Base-by-base conservation (phyloP, 768 basidiomycete genomes). In the Gloeophyllum trabeum region DNA sequence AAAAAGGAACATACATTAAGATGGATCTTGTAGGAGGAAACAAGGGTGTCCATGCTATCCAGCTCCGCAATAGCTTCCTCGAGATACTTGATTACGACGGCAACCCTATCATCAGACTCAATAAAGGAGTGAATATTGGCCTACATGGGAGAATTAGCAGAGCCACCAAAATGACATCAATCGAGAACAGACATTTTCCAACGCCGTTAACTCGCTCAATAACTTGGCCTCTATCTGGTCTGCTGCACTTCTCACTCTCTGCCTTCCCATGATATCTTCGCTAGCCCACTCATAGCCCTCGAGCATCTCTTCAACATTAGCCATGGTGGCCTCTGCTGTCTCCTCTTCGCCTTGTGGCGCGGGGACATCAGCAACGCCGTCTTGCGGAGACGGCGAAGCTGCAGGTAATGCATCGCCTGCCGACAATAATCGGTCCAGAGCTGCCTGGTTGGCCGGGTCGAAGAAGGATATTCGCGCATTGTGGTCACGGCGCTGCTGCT, bases 241-340 rank as follows among this genome's bases (percentile, higher is more conserved):
- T 28, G 88, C 89, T 5, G 86, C 79, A 7, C 82, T 82, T 51
- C 73, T 70, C 14, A 70, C 68, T 41, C 36, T 37, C 10, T 75
- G 71, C 54, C 75, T 79, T 49, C 72, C 75, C 35, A 83, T 66
- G n/a, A 81, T 66, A 55, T 81, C 80, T 43, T 83, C 85, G 46
- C 79, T 82, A 3, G 88, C 81, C 92, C 92, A 98, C 59, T 98
- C 96, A 53, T 96, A 96, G 0, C 96, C 93, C 53, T 99, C 96
- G 20, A 99, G 70, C 90, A 99, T 93, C 58, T 99, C 96, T 56
- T 99, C 96, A 2, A 99, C 91, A 59, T 79, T 96, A 4, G 82
- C 67, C 62, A 99, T 71, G 3, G 88, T 89, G 6, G 81, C 86
- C 48, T 88, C 81, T 7, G 76, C 71, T 43, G 73, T 78, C 51